phyloP scores from a whole-genome alignment of 192 early-diverging fungal genomes.

The Linnemannia exigua region DNA sequence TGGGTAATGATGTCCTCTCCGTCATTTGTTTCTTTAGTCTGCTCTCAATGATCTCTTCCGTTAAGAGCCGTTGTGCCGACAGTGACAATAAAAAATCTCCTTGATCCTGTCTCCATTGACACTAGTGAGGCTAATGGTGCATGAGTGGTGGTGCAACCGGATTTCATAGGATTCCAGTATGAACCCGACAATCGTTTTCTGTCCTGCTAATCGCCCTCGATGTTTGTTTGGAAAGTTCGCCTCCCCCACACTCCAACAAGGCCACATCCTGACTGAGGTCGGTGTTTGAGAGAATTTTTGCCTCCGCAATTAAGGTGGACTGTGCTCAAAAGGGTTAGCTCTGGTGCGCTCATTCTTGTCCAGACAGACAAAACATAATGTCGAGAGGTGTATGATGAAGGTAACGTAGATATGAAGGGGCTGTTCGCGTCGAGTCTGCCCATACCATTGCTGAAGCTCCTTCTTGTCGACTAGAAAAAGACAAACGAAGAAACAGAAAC shows the following conservation, averaged over 20 bases:
- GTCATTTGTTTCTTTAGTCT: background rate
- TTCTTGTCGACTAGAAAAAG: slow-evolving; percentile 84
- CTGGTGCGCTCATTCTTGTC: background rate
- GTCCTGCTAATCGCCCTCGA: background rate
- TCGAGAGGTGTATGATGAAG: background rate
- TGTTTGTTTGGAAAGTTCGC: background rate
- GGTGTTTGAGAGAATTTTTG: background rate
- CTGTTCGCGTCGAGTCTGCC: background rate
- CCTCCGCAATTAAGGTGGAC: background rate
- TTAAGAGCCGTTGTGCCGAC: background rate
- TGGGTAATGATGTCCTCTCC: background rate
- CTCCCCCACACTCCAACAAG: background rate
- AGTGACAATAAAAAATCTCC: background rate
- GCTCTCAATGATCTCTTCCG: background rate
- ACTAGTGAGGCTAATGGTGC: too few relatives aligned
- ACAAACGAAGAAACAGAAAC: slow-evolving; percentile 7
- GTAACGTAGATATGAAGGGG: background rate
- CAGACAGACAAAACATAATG: background rate
- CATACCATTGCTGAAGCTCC: slow-evolving; percentile 94
- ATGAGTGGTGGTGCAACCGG: background rate
- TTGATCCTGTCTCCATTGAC: background rate
- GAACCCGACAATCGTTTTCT: background rate
- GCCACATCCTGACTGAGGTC: background rate
- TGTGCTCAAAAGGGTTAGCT: slow-evolving; percentile 1
- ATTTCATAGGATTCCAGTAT: background rate